Percentiles rank a stretch among this genome's conserved stretches.
Evolutionary conservation across 805 yeast species (phyloP).

Genomic region (Lipomyces mesembrius): DNA sequence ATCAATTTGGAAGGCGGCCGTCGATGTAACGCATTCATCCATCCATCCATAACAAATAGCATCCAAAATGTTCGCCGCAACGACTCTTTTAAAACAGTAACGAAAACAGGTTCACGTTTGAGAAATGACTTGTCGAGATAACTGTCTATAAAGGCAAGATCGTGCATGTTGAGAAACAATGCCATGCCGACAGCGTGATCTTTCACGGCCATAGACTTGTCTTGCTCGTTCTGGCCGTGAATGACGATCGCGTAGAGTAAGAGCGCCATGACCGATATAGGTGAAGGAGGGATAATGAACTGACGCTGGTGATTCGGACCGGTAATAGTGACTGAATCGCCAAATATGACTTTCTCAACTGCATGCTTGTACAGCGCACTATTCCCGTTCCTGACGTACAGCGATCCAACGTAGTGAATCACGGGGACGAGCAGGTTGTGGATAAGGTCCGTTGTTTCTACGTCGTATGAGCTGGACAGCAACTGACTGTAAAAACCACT

Average conservation of each 20-base stretch:
- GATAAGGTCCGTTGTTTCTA: conserved; percentile 5
- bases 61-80: conserved; percentile 28
- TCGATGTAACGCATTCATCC: conserved; percentile 17
- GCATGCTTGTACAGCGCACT: conserved; percentile 15
- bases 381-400: conserved; percentile 20
- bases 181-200: conserved; percentile 24
- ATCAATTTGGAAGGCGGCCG: not conserved
- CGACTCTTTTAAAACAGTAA: conserved; percentile 17
- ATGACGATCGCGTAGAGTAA: conserved; percentile 19
- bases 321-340: conserved; percentile 5
- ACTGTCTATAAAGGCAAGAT: not conserved
- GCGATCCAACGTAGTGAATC: conserved; percentile 20
- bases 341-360: conserved; percentile 14
- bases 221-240: conserved; percentile 24
- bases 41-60: conserved; percentile 24
- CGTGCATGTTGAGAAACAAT: conserved; percentile 17
- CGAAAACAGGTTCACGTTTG: conserved; percentile 3
- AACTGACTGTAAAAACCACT: conserved; percentile 12
- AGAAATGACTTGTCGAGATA: conserved; percentile 4
- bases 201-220: conserved; percentile 13
- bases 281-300: conserved; percentile 17
- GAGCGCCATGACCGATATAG: conserved; percentile 27
- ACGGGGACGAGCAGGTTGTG: conserved; percentile 20
- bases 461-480: conserved; percentile 13
- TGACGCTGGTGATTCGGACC: not conserved